phyloP scores from a whole-genome alignment of 1,139 yeast species.

The Kazachstania sp. region DNA sequence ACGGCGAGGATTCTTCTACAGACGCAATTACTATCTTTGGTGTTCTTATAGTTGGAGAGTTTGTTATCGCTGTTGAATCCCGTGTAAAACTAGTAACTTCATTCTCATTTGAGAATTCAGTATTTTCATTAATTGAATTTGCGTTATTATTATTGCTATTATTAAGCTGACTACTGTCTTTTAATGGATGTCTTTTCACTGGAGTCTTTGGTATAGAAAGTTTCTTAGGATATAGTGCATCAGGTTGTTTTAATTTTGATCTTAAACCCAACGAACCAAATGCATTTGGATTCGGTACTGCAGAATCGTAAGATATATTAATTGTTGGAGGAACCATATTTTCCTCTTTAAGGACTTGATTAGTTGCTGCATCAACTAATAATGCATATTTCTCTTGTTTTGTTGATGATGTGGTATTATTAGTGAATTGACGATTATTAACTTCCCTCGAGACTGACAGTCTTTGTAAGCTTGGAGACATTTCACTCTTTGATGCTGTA shows the following conservation, averaged over 20 bases:
- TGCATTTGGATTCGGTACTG: slow-evolving; percentile 5
- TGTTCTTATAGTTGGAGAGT: slow-evolving; percentile 9
- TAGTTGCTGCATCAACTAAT: neutral
- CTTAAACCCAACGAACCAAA: slow-evolving; percentile 19
- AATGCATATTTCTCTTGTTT: neutral
- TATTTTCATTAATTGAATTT: slow-evolving; percentile 5
- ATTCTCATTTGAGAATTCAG: slow-evolving; percentile 4
- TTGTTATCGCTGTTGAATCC: slow-evolving; percentile 4
- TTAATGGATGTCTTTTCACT: slow-evolving; percentile 26
- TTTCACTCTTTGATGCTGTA: slow-evolving; percentile 22
- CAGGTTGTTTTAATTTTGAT: slow-evolving; percentile 21
- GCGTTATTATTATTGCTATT: neutral
- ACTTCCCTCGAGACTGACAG: slow-evolving; percentile 11
- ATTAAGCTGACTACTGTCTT: slow-evolving; percentile 13
- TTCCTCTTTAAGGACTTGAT: slow-evolving; percentile 3
- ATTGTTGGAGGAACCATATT: neutral
- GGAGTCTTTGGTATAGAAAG: slow-evolving; percentile 30
- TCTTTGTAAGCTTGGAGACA: slow-evolving; percentile 25
- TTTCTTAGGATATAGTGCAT: slow-evolving; percentile 17
- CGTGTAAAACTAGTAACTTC: slow-evolving; percentile 1
- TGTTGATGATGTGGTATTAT: neutral
- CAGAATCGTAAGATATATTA: slow-evolving; percentile 3
- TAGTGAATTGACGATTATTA: slow-evolving; percentile 8
- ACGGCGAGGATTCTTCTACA: slow-evolving; percentile 7
- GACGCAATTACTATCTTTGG: slow-evolving; percentile 4